Evolutionary conservation across 148 eudicot genomes (phyloP).

Genomic region (Spergularia marina): DNA sequence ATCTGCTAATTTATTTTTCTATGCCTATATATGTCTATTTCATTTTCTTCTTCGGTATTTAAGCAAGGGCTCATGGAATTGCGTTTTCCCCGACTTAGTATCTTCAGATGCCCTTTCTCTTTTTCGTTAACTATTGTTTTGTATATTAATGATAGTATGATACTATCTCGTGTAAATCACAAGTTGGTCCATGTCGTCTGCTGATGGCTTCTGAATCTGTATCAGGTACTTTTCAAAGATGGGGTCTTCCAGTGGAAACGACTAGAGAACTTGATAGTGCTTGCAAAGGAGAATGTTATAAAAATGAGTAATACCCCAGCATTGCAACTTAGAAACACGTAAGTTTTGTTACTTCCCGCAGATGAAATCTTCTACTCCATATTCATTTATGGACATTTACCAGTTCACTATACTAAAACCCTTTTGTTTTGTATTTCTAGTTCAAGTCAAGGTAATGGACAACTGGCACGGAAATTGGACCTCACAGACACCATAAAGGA

Average conservation of each 20-base stretch:
- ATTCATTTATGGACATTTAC: neutral
- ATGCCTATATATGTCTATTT: neutral
- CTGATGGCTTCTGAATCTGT: slow-evolving; percentile 19
- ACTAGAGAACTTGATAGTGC: slow-evolving; percentile 79
- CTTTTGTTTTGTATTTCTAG: neutral
- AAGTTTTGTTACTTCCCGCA: slow-evolving; percentile 23
- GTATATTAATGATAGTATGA: neutral
- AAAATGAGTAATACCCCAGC: slow-evolving; percentile 95
- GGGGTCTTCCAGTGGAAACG: slow-evolving; percentile 96
- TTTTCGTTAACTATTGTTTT: neutral
- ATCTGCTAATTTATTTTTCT: neutral
- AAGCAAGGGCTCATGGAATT: neutral
- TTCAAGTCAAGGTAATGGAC: slow-evolving; percentile 49
- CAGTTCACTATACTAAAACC: slow-evolving; percentile 2
- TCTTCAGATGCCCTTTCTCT: neutral
- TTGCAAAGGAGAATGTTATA: slow-evolving; percentile 90
- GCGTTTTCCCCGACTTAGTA: neutral
- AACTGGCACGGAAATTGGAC: slow-evolving; percentile 60
- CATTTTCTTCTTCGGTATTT: neutral
- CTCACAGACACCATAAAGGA: slow-evolving; percentile 95
- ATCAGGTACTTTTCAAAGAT: slow-evolving; percentile 90
- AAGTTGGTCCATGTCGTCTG: neutral
- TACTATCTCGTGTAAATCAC: neutral
- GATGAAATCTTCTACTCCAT: neutral
- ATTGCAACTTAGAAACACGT: slow-evolving; percentile 57